Evolutionary conservation across 148 eudicot genomes (phyloP).

Genomic region (Polygonum maritimum): DNA sequence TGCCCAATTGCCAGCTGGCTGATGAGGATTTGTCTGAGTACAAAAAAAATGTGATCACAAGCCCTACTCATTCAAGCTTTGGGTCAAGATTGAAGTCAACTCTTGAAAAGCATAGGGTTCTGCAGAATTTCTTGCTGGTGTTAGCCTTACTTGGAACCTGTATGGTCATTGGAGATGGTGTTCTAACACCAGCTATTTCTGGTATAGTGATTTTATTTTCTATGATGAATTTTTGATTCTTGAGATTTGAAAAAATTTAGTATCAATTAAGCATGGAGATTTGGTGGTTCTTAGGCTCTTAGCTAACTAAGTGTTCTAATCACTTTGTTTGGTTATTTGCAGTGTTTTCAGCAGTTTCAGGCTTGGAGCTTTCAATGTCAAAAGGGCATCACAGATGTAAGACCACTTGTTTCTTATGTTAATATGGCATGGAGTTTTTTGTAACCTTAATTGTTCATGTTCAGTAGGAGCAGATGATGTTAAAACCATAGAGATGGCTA

Average conservation of each 20-base stretch:
- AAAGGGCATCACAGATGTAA: conserved; percentile 54
- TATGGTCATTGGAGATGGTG: conserved; percentile 99
- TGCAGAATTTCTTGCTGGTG: conserved; percentile 71
- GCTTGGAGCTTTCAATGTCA: conserved; percentile 61
- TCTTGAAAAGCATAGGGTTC: conserved; percentile 60
- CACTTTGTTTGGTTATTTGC: conserved; percentile 20
- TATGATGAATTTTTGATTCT: background rate
- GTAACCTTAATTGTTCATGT: background rate
- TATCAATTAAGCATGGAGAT: background rate
- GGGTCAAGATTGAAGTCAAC: conserved; percentile 65
- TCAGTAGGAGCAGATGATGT: background rate
- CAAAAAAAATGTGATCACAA: conserved; percentile 39
- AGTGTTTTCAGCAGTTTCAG: conserved; percentile 73
- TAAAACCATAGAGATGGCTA: background rate
- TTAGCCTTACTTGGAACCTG: conserved; percentile 86
- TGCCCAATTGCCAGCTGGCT: conserved; percentile 69
- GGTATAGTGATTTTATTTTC: conserved; percentile 30
- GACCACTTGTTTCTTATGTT: conserved; percentile 6
- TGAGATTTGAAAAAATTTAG: background rate
- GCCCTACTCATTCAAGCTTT: conserved; percentile 22
- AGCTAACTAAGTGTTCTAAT: background rate
- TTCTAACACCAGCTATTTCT: conserved; percentile 81
- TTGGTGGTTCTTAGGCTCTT: background rate
- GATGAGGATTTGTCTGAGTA: conserved; percentile 82
- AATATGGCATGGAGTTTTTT: background rate